Percentiles rank a stretch among this genome's conserved stretches.
Conservation (phyloP, 768 basidiomycete genomes). For the Candolleomyces eurysporus region DNA sequence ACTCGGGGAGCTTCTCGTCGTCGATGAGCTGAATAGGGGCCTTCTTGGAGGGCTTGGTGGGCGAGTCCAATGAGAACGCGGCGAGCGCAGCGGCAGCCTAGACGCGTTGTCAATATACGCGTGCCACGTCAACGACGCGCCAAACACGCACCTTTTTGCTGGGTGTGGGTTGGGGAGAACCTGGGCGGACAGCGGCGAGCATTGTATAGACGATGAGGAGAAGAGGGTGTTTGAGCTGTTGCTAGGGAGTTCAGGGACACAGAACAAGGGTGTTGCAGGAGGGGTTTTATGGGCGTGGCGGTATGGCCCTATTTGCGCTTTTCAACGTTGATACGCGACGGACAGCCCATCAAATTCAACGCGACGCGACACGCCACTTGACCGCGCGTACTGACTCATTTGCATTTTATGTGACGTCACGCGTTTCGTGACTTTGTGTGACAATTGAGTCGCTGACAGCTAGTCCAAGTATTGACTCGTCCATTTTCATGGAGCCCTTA, state of each 20-base stretch:
- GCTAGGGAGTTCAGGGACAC: constrained; percentile 1
- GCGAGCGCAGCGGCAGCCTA: constrained; percentile 47
- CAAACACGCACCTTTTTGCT: constrained; percentile 47
- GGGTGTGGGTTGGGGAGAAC: constrained; percentile 40
- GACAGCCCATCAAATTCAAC: not conserved
- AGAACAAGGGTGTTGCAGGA: not conserved
- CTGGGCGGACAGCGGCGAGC: constrained; percentile 21
- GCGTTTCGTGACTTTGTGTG: constrained; percentile 3
- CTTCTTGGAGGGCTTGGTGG: constrained; percentile 30
- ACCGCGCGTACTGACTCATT: not conserved
- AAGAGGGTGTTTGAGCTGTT: not conserved
- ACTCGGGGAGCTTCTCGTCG: constrained; percentile 33
- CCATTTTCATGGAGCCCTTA: not conserved
- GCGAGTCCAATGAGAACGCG: constrained; percentile 40
- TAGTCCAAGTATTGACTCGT: not conserved
- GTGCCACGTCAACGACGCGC: constrained; percentile 6
- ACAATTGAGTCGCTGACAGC: not conserved
- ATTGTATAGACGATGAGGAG: constrained; percentile 17
- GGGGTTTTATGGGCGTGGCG: constrained; percentile 1
- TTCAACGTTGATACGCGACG: constrained; percentile 2
- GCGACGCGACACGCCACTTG: not conserved
- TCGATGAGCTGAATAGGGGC: constrained; percentile 22
- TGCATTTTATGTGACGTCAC: constrained; percentile 4
- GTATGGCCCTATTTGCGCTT: constrained; percentile 7
- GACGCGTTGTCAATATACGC: not conserved